A percentile compares a stretch with the other conserved stretches of the same genome.
phyloP scores from a whole-genome alignment of 768 basidiomycete genomes.

The Leccinellum luteum region DNA sequence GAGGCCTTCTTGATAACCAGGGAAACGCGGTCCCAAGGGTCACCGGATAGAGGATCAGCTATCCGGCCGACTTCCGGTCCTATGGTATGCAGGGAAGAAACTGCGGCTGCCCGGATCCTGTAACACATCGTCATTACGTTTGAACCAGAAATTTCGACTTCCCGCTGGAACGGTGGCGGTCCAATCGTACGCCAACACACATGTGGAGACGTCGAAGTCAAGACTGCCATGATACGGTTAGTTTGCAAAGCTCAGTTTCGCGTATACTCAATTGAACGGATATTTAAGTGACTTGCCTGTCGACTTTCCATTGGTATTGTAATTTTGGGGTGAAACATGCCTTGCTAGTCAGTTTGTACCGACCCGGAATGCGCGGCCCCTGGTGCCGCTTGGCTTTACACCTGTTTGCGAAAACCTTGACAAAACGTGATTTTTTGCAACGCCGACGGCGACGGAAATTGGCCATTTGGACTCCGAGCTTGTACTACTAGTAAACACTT shows the following conservation, averaged over 20 bases:
- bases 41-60: neutral
- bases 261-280: neutral
- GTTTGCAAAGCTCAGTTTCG: neutral
- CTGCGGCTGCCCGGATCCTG: neutral
- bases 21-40: constrained; percentile 1
- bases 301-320: neutral
- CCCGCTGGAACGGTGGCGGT: neutral
- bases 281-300: neutral
- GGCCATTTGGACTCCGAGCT: too few relatives aligned
- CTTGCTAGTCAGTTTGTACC: neutral
- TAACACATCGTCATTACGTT: neutral
- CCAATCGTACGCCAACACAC: neutral
- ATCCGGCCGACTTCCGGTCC: neutral
- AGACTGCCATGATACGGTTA: neutral
- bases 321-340: neutral
- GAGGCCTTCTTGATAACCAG: neutral
- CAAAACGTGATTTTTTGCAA: too few relatives aligned
- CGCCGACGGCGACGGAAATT: too few relatives aligned
- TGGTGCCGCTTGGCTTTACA: too few relatives aligned
- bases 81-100: neutral
- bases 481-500: too few relatives aligned
- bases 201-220: neutral
- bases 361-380: neutral
- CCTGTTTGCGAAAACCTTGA: too few relatives aligned
- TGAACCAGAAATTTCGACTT: neutral